A percentile compares a stretch with the other conserved stretches of the same genome.
Conservation (phyloP, 768 basidiomycete species). For the Lactifluus pinguis region DNA sequence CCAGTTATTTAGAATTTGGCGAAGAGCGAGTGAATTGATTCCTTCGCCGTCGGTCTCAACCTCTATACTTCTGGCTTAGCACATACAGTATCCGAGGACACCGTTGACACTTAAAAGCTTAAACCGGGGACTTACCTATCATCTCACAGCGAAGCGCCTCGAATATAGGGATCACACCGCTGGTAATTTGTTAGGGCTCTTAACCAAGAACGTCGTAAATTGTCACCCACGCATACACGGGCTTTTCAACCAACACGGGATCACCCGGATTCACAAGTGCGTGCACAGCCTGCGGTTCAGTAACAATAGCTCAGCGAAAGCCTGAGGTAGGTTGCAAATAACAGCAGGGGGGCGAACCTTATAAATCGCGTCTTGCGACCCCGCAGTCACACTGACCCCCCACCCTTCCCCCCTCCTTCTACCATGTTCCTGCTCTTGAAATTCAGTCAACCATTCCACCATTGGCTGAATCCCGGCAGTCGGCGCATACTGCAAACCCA, state of each 20-base stretch:
- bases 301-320: too few relatives aligned
- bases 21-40: constrained; percentile 49
- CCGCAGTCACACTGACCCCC: constrained; percentile 68
- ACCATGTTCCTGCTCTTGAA: constrained; percentile 66
- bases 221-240: constrained; percentile 58
- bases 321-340: neutral
- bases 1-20: constrained; percentile 65
- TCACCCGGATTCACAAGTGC: constrained; percentile 75
- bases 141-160: constrained; percentile 45
- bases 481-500: constrained; percentile 68
- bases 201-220: constrained; percentile 2
- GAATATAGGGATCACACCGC: constrained; percentile 62
- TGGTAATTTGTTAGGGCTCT: constrained; percentile 21
- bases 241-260: constrained; percentile 71
- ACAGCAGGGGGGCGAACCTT: constrained; percentile 44
- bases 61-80: constrained; percentile 36
- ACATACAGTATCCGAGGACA: neutral
- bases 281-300: constrained; percentile 47
- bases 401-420: constrained; percentile 51
- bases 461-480: constrained; percentile 63
- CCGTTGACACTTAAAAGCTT: constrained; percentile 1
- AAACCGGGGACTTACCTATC: constrained; percentile 40
- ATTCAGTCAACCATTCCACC: constrained; percentile 54
- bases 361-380: constrained; percentile 83
- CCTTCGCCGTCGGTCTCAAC: constrained; percentile 71